Evolutionary conservation across 345 rosid genomes (phyloP), one percentile per base, ranked within the genome.

Genomic region (Arabidopsis arenosa): DNA sequence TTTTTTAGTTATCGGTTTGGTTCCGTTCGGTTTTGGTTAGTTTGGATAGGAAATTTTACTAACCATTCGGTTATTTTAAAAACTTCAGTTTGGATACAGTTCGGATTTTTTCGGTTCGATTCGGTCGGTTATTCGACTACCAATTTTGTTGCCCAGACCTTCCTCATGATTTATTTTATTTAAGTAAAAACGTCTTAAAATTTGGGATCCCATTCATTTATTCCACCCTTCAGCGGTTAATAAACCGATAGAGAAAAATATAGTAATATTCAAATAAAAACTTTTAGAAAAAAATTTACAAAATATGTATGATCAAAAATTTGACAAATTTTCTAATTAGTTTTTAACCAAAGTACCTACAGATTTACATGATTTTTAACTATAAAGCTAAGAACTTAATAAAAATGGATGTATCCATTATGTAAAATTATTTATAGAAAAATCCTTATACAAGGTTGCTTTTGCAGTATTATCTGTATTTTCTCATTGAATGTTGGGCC

Each of bases 391-490:
- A 32, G 35, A 53, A 13, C 17, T 37, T 55, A 28, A 54, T 54
- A 49, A 8, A 52, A 21, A 23, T 23, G 32, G 32, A 52, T 21
- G 33, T 18, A 21, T 9, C 14, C 6, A 23, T 23, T 8, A 41
- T 13, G 23, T 26, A 63, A 43, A 3, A 8, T 33, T 15, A 65
- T 48, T 23, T 23, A 23, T 23, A 23, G 26, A 23, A 1, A 23
- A 23, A 23, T 23, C 26, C 26, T 23, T 28, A 28, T 28, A 28
- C 32, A 28, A 28, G 7, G 36, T 47, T 36, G 30, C 0, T 32
- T 54, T 33, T 36, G 74, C 75, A 76, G 80, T 68, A 49, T 41
- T 76, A 68, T 70, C 2, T 55, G 10, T 76, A 59, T 68, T 28
- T 6, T 49, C 30, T 76, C 37, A 52, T 70, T 30, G 67, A 59